A percentile compares a stretch with the other conserved stretches of the same genome.
Evolutionary conservation across 2,329 filamentous ascomycete genomes (phyloP).

Genomic region (Sporothrix brasiliensis): DNA sequence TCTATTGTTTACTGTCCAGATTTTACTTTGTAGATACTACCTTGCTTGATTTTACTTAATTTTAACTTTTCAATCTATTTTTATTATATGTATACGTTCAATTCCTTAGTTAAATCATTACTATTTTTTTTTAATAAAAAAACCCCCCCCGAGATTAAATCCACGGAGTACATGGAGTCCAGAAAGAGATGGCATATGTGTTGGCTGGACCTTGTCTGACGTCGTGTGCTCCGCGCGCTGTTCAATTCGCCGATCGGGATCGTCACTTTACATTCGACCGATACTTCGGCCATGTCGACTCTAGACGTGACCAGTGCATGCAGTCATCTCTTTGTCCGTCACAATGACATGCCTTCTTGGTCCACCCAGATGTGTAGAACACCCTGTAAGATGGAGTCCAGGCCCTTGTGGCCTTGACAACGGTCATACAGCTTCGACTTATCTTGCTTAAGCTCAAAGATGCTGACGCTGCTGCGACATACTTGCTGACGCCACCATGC

Average conservation of each 20-base stretch:
- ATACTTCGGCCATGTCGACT: background rate
- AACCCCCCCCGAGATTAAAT: no score
- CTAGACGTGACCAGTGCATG: background rate
- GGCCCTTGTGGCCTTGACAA: background rate
- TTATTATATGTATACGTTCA: no score
- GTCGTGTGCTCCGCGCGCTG: background rate
- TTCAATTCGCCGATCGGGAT: background rate
- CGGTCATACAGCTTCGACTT: background rate
- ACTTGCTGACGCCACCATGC: constrained; percentile 9
- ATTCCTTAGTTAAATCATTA: no score
- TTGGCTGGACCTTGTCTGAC: background rate
- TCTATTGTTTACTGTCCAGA: no score
- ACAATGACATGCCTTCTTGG: background rate
- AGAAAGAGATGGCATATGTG: no score
- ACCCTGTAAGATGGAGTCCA: background rate
- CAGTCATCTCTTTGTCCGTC: background rate
- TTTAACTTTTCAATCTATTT: no score
- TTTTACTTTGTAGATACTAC: no score
- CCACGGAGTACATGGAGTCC: no score
- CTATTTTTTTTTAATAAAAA: no score
- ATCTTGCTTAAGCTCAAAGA: background rate
- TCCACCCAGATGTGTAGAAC: background rate
- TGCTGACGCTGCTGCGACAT: background rate
- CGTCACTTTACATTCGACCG: background rate
- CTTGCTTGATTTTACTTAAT: no score